These are phyloP conservation scores for Aquilaria malaccensis DNA, from an alignment of 345 rosid genomes.

Conservation along the genomic window DNA sequence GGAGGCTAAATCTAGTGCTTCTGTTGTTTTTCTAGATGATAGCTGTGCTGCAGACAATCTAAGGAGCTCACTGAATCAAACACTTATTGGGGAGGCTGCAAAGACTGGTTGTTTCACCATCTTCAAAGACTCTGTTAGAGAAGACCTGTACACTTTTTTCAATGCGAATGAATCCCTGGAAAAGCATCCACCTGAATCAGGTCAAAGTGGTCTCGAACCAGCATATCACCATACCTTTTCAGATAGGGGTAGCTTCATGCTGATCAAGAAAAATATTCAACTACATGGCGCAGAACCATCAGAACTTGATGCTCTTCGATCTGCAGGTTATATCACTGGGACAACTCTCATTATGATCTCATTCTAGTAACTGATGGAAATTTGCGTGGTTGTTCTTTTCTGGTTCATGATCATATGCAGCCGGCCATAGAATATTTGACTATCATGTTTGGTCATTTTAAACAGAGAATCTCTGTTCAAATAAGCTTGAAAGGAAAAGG, in stretches of 20 bases:
- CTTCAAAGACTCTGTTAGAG: conserved; percentile 35
- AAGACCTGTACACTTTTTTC: conserved; percentile 56
- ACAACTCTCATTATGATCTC: conserved; percentile 1
- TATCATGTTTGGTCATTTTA: conserved; percentile 15
- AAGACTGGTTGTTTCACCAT: conserved; percentile 16
- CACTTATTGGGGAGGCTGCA: conserved; percentile 22
- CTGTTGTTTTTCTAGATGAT: conserved; percentile 23
- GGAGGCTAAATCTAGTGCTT: conserved; percentile 19
- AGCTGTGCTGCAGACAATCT: conserved; percentile 17
- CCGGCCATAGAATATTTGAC: conserved; percentile 5
- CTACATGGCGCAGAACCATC: conserved; percentile 23
- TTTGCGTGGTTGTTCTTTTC: not conserved
- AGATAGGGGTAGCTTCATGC: conserved; percentile 33
- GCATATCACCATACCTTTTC: conserved; percentile 30
- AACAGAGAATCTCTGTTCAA: conserved; percentile 27
- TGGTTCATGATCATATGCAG: conserved; percentile 6
- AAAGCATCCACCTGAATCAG: conserved; percentile 20
- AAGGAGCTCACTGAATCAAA: conserved; percentile 11
- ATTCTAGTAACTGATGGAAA: conserved; percentile 10
- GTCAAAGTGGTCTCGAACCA: conserved; percentile 26
- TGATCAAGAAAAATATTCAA: conserved; percentile 31
- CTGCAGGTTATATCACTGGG: conserved; percentile 43
- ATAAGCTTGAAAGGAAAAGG: conserved; percentile 26
- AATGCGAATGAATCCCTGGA: conserved; percentile 29
- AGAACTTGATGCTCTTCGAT: conserved; percentile 20